A percentile compares a stretch with the other conserved stretches of the same genome.
Conservation (phyloP, 176 grass and related monocot species). For the Zizania latifolia region DNA sequence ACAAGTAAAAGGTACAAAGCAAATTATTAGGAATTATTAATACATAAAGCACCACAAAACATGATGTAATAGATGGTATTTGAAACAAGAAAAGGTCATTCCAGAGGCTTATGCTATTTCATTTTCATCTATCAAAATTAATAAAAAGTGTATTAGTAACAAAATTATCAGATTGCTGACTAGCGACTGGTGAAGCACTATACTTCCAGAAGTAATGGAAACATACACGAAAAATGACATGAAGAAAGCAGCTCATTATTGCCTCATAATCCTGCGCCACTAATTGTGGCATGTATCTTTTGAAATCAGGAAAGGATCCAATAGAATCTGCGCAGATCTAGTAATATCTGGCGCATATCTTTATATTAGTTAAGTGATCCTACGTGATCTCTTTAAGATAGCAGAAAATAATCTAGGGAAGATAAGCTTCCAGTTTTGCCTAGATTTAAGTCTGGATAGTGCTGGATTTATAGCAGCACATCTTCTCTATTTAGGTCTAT, state of each 20-base stretch:
- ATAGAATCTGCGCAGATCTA: too few species aligned
- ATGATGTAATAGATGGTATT: constrained; percentile 2
- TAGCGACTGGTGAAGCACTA: neutral
- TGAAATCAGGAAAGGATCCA: too few species aligned
- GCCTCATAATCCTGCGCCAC: too few species aligned
- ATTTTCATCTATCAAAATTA: neutral
- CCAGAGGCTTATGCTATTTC: neutral
- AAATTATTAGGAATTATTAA: neutral
- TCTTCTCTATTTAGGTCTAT: too few species aligned
- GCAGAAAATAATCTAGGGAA: too few species aligned
- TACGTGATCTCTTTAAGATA: too few species aligned
- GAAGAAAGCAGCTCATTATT: neutral
- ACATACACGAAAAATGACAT: neutral
- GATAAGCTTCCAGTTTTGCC: too few species aligned
- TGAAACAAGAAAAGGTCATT: constrained; percentile 16
- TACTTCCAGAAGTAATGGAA: neutral
- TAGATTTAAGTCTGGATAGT: too few species aligned
- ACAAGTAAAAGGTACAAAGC: constrained; percentile 16
- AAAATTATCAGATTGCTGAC: neutral
- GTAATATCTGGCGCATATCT: too few species aligned
- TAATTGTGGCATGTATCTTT: too few species aligned
- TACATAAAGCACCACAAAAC: constrained; percentile 19
- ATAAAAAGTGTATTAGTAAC: neutral
- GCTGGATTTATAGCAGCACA: too few species aligned
- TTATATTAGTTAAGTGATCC: too few species aligned